phyloP scores from a whole-genome alignment of 2,329 filamentous ascomycete genomes.

The Verticillium alfalfae region DNA sequence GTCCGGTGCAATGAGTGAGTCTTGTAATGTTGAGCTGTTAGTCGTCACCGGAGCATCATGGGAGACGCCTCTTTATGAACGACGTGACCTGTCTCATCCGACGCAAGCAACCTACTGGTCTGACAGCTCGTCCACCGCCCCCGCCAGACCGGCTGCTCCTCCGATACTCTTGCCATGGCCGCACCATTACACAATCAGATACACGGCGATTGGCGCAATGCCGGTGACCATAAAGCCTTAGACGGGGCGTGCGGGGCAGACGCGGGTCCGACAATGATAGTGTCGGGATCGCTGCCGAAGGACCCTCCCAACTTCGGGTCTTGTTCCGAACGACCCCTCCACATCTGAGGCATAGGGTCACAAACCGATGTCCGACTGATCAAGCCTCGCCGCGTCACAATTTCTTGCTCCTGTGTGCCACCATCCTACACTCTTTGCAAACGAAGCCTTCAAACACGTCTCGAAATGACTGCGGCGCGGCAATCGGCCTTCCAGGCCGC shows the following conservation, averaged over 20 bases:
- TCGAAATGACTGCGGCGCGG: conserved; percentile 4
- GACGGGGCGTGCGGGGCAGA: neutral
- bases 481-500: conserved; percentile 14
- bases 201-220: neutral
- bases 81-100: neutral
- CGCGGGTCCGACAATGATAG: neutral
- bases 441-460: neutral
- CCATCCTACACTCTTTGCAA: neutral
- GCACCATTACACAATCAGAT: neutral
- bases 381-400: no score
- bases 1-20: neutral
- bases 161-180: neutral
- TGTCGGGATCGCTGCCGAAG: neutral
- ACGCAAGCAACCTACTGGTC: neutral
- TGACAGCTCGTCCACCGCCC: neutral
- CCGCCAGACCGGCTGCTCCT: neutral
- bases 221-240: neutral
- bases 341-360: neutral
- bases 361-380: no score
- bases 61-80: neutral
- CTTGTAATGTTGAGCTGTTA: neutral
- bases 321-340: neutral
- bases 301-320: neutral
- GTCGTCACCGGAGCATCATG: neutral
- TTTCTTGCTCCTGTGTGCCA: no score